phyloP scores from a whole-genome alignment of 495 filamentous ascomycete genomes.

The Aspergillus cavernicola region DNA sequence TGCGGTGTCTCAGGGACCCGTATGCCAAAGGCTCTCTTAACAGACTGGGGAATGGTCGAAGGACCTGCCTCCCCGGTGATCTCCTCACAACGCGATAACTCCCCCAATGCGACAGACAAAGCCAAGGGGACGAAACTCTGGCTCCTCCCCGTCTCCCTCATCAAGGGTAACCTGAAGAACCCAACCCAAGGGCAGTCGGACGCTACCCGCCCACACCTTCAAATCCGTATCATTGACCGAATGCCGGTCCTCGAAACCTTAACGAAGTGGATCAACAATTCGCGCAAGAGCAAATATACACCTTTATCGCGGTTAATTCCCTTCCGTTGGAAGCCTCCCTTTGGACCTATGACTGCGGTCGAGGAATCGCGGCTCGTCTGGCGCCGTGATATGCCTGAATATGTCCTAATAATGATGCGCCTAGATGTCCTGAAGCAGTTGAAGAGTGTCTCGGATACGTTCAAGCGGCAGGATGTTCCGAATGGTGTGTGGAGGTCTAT shows the following conservation, averaged over 20 bases:
- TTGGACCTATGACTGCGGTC: slow-evolving; percentile 23
- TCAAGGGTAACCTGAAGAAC: slow-evolving; percentile 28
- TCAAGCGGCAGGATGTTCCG: slow-evolving; percentile 18
- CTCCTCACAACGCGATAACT: neutral
- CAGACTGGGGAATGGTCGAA: slow-evolving; percentile 54
- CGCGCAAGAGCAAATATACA: slow-evolving; percentile 14
- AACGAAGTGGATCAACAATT: neutral
- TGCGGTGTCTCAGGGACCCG: slow-evolving; percentile 54
- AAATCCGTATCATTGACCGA: slow-evolving; percentile 29
- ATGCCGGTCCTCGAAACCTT: slow-evolving; percentile 24
- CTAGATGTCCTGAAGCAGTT: slow-evolving; percentile 41
- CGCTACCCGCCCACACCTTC: slow-evolving; percentile 14
- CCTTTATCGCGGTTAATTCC: slow-evolving; percentile 27
- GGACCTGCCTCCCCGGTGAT: slow-evolving; percentile 43
- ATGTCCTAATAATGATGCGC: slow-evolving; percentile 53
- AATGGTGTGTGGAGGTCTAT: slow-evolving; percentile 32
- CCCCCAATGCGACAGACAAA: neutral
- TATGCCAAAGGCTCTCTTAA: slow-evolving; percentile 62
- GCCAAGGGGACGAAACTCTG: slow-evolving; percentile 35
- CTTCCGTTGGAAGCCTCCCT: slow-evolving; percentile 35
- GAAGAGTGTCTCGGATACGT: slow-evolving; percentile 20
- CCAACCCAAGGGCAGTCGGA: neutral
- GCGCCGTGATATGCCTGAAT: slow-evolving; percentile 65
- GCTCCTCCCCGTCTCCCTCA: slow-evolving; percentile 53
- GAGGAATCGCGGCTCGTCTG: slow-evolving; percentile 45